Evolutionary conservation across 352 stramenopile genomes (phyloP), one percentile per base, ranked within the genome.

Genomic region (Halophytophthora polymorphica): DNA sequence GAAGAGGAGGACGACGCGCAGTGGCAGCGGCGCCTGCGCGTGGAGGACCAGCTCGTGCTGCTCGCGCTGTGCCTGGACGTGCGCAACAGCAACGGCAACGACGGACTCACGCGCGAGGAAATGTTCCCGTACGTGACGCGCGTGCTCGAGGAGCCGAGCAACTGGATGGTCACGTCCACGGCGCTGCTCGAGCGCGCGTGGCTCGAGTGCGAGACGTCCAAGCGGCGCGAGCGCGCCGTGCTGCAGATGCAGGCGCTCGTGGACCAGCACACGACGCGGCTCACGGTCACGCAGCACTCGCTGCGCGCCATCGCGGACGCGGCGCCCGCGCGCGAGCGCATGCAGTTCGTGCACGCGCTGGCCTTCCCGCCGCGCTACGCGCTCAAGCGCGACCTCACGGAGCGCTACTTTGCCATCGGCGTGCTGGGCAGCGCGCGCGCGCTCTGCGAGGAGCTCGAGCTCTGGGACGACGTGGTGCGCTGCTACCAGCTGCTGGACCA

Each of bases 81-180:
- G 7, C 97, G 98, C 63, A 98, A 98, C 72, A 96, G 77, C 62
- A 98, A 98, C 56, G 89, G 91, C 3, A 87, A 90, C 49, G 93
- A 99, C 65, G 92, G 89, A 4, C 74, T 99, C 10, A 98, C 95
- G 11, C 84, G 73, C 19, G 93, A 98, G 57, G 83, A 99, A 73
- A 99, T 99, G 95, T 80, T 90, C 58, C 89, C 90, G 21, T 98
- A 98, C 62, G 70, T 98, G 19, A 92, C 88, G 45, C 80, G 92
- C 50, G 92, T 98, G 22, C 70, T 98, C 6, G 77, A 95, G 46
- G 95, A 97, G 56, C 88, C 83, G 2, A 94, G 97, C 68, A 97
- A 98, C 70, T 98, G 94, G 93, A 98, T 98, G 88, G 87, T 98
- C 2, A 97, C 98, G 69, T 96, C 92, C 6, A 98, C 92, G 8